Conservation (phyloP, 2,329 filamentous ascomycete species). For the Atkinsonella hypoxylon region DNA sequence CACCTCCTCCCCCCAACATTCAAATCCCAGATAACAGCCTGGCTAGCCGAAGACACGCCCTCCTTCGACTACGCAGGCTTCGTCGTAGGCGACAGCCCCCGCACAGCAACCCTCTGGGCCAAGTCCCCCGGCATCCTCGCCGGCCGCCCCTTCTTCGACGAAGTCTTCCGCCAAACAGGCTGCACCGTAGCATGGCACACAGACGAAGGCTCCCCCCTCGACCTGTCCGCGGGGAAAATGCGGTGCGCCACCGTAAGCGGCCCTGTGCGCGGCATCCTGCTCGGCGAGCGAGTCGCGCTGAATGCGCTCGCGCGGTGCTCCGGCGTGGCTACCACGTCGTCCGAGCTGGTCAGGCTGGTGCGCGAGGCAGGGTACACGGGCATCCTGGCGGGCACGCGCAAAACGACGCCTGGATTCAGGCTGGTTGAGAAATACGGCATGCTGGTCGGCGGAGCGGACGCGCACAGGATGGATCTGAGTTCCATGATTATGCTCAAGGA, state of each 20-base stretch:
- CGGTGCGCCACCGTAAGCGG: constrained; percentile 73
- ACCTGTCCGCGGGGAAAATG: constrained; percentile 31
- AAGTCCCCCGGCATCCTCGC: constrained; percentile 74
- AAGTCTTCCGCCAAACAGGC: constrained; percentile 80
- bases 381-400: constrained; percentile 84
- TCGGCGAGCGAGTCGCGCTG: constrained; percentile 87
- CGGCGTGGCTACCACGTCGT: constrained; percentile 66
- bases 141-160: constrained; percentile 88
- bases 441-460: constrained; percentile 84
- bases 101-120: constrained; percentile 54
- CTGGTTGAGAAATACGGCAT: constrained; percentile 98
- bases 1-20: constrained; percentile 78
- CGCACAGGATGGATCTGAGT: constrained; percentile 81
- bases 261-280: constrained; percentile 65
- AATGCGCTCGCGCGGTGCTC: constrained; percentile 87
- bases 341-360: constrained; percentile 41
- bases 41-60: constrained; percentile 93
- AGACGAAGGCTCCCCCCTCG: constrained; percentile 58
- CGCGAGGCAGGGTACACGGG: constrained; percentile 63
- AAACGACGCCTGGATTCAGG: constrained; percentile 92
- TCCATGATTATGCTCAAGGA: constrained; percentile 99
- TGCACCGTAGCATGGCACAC: constrained; percentile 88
- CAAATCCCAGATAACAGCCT: constrained; percentile 67
- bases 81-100: constrained; percentile 65
- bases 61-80: constrained; percentile 96